A percentile compares a stretch with the other conserved stretches of the same genome.
These are phyloP conservation scores for Saturnispora silvae DNA, from an alignment of 805 yeast species.

Conservation along the genomic window DNA sequence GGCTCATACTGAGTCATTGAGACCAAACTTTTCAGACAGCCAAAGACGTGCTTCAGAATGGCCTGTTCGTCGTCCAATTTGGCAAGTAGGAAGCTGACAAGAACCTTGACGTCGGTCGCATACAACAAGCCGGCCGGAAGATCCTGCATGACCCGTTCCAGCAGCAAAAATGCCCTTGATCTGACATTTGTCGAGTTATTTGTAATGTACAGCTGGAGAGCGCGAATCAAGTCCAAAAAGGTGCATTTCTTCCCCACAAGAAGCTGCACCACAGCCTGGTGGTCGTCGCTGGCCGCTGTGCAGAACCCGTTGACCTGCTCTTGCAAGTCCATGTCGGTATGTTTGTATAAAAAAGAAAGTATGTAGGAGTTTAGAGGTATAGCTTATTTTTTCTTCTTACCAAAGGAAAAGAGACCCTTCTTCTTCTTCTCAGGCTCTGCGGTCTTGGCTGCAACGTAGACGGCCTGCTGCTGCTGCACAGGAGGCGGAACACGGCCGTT, in stretches of 20 bases:
- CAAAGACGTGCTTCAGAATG: constrained; percentile 40
- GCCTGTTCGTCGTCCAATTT: constrained; percentile 53
- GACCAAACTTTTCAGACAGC: constrained; percentile 43
- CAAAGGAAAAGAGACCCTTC: constrained; percentile 76
- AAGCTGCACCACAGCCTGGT: constrained; percentile 2
- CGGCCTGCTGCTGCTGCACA: constrained; percentile 24
- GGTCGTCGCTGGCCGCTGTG: background rate
- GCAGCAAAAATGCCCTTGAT: constrained; percentile 30
- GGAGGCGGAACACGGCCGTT: constrained; percentile 30
- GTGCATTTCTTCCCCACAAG: constrained; percentile 7
- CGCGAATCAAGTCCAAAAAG: constrained; percentile 9
- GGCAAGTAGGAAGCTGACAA: constrained; percentile 47
- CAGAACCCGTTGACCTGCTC: background rate
- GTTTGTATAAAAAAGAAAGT: background rate
- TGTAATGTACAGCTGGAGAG: constrained; percentile 31
- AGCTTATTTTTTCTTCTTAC: constrained; percentile 24
- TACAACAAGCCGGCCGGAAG: constrained; percentile 21
- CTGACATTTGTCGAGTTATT: constrained; percentile 35
- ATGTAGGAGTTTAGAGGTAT: no score
- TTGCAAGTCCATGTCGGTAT: background rate
- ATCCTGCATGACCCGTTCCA: constrained; percentile 27
- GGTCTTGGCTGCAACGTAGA: constrained; percentile 40
- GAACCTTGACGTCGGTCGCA: constrained; percentile 39
- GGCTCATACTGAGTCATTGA: constrained; percentile 32
- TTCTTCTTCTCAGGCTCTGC: constrained; percentile 44